These are phyloP conservation scores for Eutrema salsugineum DNA, from an alignment of 441 rosid species.

Conservation along the genomic window DNA sequence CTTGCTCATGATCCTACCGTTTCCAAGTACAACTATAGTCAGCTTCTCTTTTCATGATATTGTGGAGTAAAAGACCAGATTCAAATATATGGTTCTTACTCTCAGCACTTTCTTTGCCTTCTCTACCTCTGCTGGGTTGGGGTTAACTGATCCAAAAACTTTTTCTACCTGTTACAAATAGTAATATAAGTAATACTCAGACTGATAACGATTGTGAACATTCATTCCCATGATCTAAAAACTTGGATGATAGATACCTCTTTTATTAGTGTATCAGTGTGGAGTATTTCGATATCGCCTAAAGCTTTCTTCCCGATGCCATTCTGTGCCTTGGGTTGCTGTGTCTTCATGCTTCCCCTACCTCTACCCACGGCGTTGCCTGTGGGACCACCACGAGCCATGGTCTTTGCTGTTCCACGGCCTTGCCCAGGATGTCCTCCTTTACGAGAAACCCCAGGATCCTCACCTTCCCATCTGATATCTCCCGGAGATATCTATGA, in stretches of 20 bases:
- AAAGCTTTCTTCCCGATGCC: conserved; percentile 76
- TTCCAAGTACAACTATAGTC: not conserved
- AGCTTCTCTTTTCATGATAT: not conserved
- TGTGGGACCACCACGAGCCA: conserved; percentile 61
- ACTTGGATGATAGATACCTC: conserved; percentile 61
- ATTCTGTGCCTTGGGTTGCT: conserved; percentile 59
- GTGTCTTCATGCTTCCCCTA: conserved; percentile 74
- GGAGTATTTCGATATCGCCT: conserved; percentile 88
- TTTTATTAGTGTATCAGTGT: conserved; percentile 81
- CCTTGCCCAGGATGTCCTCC: conserved; percentile 88
- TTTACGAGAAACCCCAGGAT: conserved; percentile 65
- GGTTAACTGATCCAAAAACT: conserved; percentile 67
- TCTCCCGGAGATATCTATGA: conserved; percentile 84
- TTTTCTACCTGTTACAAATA: conserved; percentile 73
- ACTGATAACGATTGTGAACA: not conserved
- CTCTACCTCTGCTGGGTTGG: conserved; percentile 78
- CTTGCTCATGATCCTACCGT: conserved; percentile 90
- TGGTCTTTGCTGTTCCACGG: conserved; percentile 67
- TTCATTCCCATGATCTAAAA: conserved; percentile 1
- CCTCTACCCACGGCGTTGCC: conserved; percentile 77
- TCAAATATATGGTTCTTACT: conserved; percentile 37
- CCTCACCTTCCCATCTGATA: conserved; percentile 91
- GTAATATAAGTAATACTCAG: not conserved
- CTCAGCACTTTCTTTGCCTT: conserved; percentile 87
- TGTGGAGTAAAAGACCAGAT: not conserved